Percentiles rank a stretch among this genome's conserved stretches.
phyloP scores from a whole-genome alignment of 805 yeast genomes.

The Teunomyces stri region DNA sequence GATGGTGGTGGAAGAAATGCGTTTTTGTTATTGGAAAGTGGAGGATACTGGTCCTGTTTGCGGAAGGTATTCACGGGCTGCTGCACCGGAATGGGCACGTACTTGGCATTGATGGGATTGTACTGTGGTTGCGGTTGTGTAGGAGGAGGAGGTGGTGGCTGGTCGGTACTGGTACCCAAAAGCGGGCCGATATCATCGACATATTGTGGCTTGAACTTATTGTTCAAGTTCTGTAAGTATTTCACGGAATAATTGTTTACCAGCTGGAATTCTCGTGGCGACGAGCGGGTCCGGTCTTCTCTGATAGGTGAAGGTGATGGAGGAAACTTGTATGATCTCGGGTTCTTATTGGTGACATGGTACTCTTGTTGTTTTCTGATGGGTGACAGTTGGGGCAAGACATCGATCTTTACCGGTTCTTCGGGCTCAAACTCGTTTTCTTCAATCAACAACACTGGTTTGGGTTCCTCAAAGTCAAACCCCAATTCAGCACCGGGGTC shows the following conservation, averaged over 20 bases:
- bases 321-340: constrained; percentile 59
- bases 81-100: constrained; percentile 42
- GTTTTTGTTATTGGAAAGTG: constrained; percentile 15
- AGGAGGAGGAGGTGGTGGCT: not conserved
- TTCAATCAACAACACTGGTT: constrained; percentile 25
- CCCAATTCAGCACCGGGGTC: constrained; percentile 10
- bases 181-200: constrained; percentile 37
- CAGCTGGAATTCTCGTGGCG: constrained; percentile 7
- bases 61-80: constrained; percentile 22
- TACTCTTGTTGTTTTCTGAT: constrained; percentile 20
- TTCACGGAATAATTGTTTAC: constrained; percentile 39
- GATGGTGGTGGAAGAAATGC: constrained; percentile 39
- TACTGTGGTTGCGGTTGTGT: not conserved
- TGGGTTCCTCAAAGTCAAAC: constrained; percentile 16
- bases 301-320: constrained; percentile 27
- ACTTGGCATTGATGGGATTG: constrained; percentile 18
- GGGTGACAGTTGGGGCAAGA: constrained; percentile 9
- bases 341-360: constrained; percentile 45
- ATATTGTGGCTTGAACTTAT: constrained; percentile 14
- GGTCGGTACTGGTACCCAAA: constrained; percentile 13
- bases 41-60: constrained; percentile 6
- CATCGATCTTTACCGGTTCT: not conserved
- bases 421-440: constrained; percentile 23
- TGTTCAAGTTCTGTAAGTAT: constrained; percentile 35
- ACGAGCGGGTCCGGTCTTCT: not conserved